Evolutionary conservation across 164 flowering plant species (phyloP).

Genomic region (Dillenia suffruticosa): DNA sequence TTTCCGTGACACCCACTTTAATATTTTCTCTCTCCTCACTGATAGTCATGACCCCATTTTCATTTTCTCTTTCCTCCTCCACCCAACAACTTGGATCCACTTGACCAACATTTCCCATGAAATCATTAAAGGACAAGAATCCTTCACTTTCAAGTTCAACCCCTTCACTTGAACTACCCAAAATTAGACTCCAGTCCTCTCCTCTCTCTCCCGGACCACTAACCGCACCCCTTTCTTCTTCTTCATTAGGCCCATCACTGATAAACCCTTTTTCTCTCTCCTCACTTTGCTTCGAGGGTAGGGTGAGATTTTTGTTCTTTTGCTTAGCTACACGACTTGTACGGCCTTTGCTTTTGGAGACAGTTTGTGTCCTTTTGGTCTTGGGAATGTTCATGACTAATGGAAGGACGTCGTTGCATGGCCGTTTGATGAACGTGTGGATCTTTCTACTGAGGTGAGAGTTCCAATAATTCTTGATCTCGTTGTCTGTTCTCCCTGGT

Average conservation of each 20-base stretch:
- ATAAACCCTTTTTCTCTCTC: background rate
- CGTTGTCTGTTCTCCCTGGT: slow-evolving; percentile 92
- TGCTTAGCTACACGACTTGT: slow-evolving; percentile 27
- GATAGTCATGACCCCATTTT: background rate
- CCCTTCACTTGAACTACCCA: background rate
- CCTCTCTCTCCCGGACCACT: background rate
- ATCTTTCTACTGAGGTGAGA: slow-evolving; percentile 73
- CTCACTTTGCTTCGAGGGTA: background rate
- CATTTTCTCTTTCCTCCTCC: slow-evolving; percentile 6
- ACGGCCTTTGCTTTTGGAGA: slow-evolving; percentile 26
- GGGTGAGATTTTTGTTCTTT: slow-evolving; percentile 20
- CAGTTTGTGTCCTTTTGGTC: background rate
- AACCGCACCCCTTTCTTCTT: background rate
- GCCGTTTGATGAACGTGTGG: slow-evolving; percentile 35
- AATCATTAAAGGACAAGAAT: background rate
- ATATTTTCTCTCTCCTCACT: slow-evolving; percentile 12
- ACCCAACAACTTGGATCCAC: background rate
- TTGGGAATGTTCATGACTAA: slow-evolving; percentile 13
- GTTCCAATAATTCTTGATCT: slow-evolving; percentile 90
- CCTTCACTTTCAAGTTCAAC: background rate
- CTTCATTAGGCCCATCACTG: background rate
- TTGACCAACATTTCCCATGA: background rate
- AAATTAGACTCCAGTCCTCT: slow-evolving; percentile 5
- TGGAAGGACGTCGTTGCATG: slow-evolving; percentile 7
- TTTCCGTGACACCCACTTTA: slow-evolving; percentile 7